These are phyloP conservation scores for Citrus medica DNA, from an alignment of 345 rosid species.

Conservation along the genomic window DNA sequence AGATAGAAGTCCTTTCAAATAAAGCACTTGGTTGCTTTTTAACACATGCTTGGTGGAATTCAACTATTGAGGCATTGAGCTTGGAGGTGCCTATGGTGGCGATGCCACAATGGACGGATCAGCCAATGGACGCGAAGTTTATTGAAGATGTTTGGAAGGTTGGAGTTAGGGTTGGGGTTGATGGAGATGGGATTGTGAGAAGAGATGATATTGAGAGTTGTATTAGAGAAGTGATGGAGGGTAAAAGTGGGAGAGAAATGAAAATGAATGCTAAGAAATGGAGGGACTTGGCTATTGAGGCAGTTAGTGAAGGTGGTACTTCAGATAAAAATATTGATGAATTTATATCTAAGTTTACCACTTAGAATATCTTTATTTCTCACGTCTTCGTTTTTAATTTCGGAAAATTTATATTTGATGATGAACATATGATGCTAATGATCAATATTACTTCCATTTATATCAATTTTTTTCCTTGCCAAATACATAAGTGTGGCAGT, in stretches of 20 bases:
- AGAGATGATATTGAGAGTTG: conserved; percentile 19
- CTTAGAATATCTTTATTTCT: background rate
- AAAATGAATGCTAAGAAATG: conserved; percentile 11
- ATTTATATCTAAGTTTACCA: conserved; percentile 27
- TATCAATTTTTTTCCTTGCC: too few species aligned
- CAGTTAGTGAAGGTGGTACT: conserved; percentile 41
- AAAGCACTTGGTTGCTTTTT: conserved; percentile 19
- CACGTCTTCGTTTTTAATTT: too few species aligned
- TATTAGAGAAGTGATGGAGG: conserved; percentile 12
- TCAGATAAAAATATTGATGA: conserved; percentile 43
- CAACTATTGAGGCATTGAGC: conserved; percentile 26
- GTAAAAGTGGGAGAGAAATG: conserved; percentile 5
- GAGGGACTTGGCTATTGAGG: conserved; percentile 25
- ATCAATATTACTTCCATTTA: too few species aligned
- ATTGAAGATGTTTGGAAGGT: conserved; percentile 26
- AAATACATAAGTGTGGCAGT: too few species aligned
- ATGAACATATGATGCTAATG: too few species aligned
- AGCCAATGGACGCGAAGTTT: conserved; percentile 18
- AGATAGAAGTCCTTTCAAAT: background rate
- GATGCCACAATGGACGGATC: conserved; percentile 28
- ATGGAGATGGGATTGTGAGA: conserved; percentile 16
- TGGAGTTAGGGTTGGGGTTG: conserved; percentile 18
- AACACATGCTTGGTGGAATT: conserved; percentile 24
- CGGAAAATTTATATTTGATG: too few species aligned
- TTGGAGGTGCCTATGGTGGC: conserved; percentile 28